These are phyloP conservation scores for Vitis riparia DNA, from an alignment of 164 flowering plant genomes.

Conservation along the genomic window DNA sequence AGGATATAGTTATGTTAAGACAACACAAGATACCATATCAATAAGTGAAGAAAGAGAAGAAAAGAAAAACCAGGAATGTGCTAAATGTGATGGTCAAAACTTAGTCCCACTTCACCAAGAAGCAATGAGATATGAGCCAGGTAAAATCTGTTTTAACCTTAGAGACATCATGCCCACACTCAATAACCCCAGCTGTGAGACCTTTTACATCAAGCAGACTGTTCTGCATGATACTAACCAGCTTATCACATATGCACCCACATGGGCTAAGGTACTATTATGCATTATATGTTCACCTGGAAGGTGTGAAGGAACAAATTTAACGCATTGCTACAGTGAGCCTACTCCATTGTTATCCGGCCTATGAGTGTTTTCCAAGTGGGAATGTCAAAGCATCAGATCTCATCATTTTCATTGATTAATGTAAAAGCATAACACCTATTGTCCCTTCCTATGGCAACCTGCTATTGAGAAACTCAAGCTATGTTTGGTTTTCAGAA, in stretches of 20 bases:
- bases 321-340: neutral
- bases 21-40: neutral
- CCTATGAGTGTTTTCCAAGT: neutral
- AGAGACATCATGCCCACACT: neutral
- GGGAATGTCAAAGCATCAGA: neutral
- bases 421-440: neutral
- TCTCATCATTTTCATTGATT: neutral
- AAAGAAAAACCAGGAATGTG: neutral
- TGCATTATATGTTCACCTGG: neutral
- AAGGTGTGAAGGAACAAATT: neutral
- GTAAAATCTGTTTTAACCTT: neutral
- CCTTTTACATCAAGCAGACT: neutral
- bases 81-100: neutral
- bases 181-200: neutral
- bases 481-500: neutral
- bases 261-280: neutral
- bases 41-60: neutral
- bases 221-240: neutral
- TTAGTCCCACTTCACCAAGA: neutral
- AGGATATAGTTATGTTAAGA: constrained; percentile 8
- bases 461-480: neutral
- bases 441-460: neutral
- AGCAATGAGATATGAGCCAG: neutral
- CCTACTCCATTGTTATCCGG: neutral
- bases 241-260: neutral